Base-by-base conservation (phyloP, 1,284 basidiomycete genomes). In the Malassezia sympodialis region DNA sequence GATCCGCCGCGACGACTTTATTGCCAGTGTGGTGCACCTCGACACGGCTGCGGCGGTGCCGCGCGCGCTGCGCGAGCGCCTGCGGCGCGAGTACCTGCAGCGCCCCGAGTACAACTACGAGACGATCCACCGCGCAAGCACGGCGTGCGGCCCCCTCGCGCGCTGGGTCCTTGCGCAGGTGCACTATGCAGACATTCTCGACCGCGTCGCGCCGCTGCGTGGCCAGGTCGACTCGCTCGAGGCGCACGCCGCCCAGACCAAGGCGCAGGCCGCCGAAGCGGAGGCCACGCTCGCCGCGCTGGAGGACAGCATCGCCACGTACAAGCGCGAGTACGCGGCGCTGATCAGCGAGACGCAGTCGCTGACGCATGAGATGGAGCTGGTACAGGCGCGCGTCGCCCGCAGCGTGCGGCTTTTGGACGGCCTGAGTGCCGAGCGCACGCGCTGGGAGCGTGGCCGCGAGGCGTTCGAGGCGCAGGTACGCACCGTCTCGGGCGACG, bases 91-190 rank as follows among this genome's bases (percentile, higher is more conserved):
- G 61, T 99, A 89, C 80, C 80, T 99, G 63, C 86, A 84, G 67
- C 84, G 88, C 34, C 86, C 91, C 0, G 84, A 85, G 3, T 99
- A 85, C 80, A 96, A 91, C 76, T 98, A 90, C 72, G 94, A 96
- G 73, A 87, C 81, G 8, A 91, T 99, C 51, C 86, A 98, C 70
- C 86, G 87, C 56, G 94, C 94, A 23, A 91, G 88, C 78, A 89
- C 86, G 78, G 96, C 96, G 24, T 98, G 94, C 75, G 94, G 94
- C 41, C 96, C 94, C 19, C 82, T 99, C 34, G 93, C 94, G 61
- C 94, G 96, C 75, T 96, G 94, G 94, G 91, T 86, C 8, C 83
- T 98, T 54, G 94, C 94, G 1, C 96, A 99, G 77, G 90, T 98
- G 42, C 83, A 84, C 37, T 99, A 90, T 80, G 96, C 94, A 6